Evolutionary conservation across 73 alveolate genomes (phyloP).

Genomic region (Urostyla sp.): DNA sequence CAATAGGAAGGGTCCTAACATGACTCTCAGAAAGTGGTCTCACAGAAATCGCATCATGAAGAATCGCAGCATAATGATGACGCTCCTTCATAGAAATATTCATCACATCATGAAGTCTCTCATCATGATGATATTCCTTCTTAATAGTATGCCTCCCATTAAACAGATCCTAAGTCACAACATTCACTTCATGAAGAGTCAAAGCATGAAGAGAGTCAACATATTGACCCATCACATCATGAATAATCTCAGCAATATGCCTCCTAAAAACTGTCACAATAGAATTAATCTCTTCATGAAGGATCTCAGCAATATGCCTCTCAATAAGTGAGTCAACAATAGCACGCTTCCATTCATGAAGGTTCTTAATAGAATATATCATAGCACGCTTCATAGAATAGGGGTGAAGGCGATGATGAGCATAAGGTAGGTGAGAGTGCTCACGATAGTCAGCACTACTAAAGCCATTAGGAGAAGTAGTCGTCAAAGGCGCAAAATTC

Average conservation of each 20-base stretch:
- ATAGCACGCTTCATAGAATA: background rate
- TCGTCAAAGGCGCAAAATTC: too few relatives aligned
- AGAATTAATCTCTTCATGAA: constrained; percentile 12
- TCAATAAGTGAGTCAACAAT: background rate
- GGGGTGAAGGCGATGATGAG: too few relatives aligned
- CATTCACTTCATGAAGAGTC: background rate
- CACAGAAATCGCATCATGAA: too few relatives aligned
- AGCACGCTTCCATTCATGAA: background rate
- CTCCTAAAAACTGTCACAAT: too few relatives aligned
- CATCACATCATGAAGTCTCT: too few relatives aligned
- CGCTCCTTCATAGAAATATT: too few relatives aligned
- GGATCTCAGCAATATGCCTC: background rate
- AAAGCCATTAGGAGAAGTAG: background rate
- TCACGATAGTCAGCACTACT: background rate
- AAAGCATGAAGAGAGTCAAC: background rate
- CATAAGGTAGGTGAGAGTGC: too few relatives aligned
- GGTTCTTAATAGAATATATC: background rate
- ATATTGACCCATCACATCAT: background rate
- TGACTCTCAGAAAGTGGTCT: too few relatives aligned
- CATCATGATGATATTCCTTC: too few relatives aligned
- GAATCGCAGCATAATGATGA: too few relatives aligned
- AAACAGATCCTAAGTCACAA: background rate
- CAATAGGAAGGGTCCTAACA: too few relatives aligned
- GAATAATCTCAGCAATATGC: background rate
- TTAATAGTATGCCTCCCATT: too few relatives aligned